Evolutionary conservation across 2,329 filamentous ascomycete species (phyloP), one percentile per base, ranked within the genome.

Genomic region (Rugonectria rugulosa): DNA sequence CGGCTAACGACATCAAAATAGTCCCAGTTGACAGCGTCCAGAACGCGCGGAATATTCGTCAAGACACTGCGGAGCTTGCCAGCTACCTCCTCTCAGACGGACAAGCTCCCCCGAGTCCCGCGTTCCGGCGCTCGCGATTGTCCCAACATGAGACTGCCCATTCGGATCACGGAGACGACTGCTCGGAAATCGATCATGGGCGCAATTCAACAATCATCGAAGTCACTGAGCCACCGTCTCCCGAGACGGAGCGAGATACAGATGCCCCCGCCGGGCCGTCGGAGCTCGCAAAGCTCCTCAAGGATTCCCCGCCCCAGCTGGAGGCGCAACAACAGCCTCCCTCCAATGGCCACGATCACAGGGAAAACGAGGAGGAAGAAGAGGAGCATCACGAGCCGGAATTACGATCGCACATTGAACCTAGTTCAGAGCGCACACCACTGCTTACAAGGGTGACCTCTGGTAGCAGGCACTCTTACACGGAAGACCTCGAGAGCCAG

Each of bases 21-120:
- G 81, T 76, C 32, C 80, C 81, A 15, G 70, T 84, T 74, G 90
- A 94, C 69, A 89, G 85, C 64, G 83, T 86, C 15, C 85, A 91
- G 65, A 90, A 91, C 72, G 89, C 91, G 27, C 86, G 88, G 56
- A 90, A 87, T 62, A 89, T 97, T 34, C 88, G 92, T 61, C 88
- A 95, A 74, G 89, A 95, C 70, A 96, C 92, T 3, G 91, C 92
- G 46, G 91, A 96, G 74, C 81, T 97, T 53, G 92, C 92, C 37
- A 91, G 86, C 15, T 92, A 93, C 70, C 88, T 91, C 44, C 82
- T 97, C 23, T 88, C 88, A 32, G 86, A 90, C 64, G 81, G 82
- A 64, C 75, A 80, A 53, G 72, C 75, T 54, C 65, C 71, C 37
- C 75, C 73, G 37, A 77, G 72, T 57, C 74, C 79, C 5, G 75